Evolutionary conservation across 805 yeast genomes (phyloP), one percentile per base, ranked within the genome.

Genomic region (Isabelozyma heimii): DNA sequence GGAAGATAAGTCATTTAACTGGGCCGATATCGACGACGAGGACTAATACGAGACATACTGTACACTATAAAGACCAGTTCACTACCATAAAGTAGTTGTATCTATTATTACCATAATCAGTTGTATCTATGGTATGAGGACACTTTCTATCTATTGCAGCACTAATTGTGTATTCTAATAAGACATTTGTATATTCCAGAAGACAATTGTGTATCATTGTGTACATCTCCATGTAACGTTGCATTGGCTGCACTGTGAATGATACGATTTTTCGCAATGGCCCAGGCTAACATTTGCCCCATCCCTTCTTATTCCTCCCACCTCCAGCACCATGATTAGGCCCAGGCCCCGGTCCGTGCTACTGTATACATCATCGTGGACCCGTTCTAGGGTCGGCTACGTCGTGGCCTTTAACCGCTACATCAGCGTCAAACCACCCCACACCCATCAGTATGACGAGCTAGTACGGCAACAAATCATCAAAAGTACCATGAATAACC

Each of bases 1-100:
- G 54, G 61, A 55, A 41, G 60, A 65, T 44, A 62, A 60, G 38
- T 52, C 61, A 28, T 51, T 58, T 42, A 67, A 58, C 50, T 68
- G 73, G 73, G 70, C 72, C 14, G 67, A 61, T 48, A 55, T 67
- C 43, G 70, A 64, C 42, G 69, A 65, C 41, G 54, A 54, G 3
- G 43, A 49, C 16, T 30, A 30, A 13, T 1, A n/a, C n/a, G n/a
- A n/a, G 35, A 20, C 24, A 20, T 5, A 6, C 24, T 20, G 24
- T 20, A 20, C 6, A 20, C 24, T 43, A 17, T 40, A 20, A 20
- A 20, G 24, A 20, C 24, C 24, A 20, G 24, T 20, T 20, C 6
- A 20, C 24, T 20, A 20, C 24, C 24, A 20, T 6, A 5, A 6
- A 20, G 6, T 5, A 5, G 24, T 6, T 20, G 24, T 20, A 20